Evolutionary conservation across 176 grass and related monocot genomes (phyloP).

Genomic region (Bromus sterilis): DNA sequence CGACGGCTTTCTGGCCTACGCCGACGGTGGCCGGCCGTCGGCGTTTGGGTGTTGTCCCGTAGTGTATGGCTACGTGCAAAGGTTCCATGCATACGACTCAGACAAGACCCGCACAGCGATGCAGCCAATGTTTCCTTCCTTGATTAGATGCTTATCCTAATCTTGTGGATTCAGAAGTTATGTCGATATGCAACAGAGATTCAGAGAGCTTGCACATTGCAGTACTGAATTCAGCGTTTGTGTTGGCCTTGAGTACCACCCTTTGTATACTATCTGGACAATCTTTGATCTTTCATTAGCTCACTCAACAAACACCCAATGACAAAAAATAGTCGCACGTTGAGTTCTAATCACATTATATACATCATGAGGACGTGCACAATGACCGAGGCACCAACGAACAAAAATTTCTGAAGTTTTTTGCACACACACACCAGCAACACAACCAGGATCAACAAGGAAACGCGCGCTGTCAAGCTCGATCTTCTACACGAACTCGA

Average conservation of each 20-base stretch:
- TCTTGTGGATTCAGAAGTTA: background rate
- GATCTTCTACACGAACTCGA: conserved; percentile 32
- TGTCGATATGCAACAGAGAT: background rate
- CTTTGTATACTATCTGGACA: background rate
- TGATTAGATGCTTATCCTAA: too few relatives aligned
- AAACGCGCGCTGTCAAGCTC: conserved; percentile 15
- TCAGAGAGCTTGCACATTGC: background rate
- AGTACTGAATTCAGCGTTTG: background rate
- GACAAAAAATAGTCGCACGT: background rate
- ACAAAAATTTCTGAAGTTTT: background rate
- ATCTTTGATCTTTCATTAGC: background rate
- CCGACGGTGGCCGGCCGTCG: too few relatives aligned
- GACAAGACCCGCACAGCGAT: too few relatives aligned
- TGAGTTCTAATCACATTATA: background rate
- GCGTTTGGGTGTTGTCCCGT: too few relatives aligned
- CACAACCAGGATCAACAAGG: background rate
- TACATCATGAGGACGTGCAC: background rate
- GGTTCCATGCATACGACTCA: too few relatives aligned
- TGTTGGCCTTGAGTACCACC: background rate
- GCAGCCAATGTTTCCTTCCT: too few relatives aligned
- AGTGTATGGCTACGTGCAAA: too few relatives aligned
- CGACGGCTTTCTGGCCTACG: too few relatives aligned
- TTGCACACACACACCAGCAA: background rate
- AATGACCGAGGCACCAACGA: background rate
- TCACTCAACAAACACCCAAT: background rate